Percentiles rank a stretch among this genome's conserved stretches.
These are phyloP conservation scores for Delonix regia DNA, from an alignment of 306 rosid genomes.

Conservation along the genomic window DNA sequence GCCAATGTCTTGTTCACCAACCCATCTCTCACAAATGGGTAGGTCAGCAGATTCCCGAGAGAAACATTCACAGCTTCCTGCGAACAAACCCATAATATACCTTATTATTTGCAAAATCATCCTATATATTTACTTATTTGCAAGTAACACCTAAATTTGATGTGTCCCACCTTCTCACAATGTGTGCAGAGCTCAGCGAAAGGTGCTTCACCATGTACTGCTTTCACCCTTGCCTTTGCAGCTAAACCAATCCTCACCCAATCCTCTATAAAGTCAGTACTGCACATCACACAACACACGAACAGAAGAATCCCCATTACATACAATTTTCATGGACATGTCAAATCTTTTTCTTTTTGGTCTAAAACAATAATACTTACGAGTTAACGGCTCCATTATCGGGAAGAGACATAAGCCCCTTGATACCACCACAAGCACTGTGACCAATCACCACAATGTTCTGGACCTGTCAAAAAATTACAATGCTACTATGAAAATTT, in stretches of 20 bases:
- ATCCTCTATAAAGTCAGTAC: constrained; percentile 82
- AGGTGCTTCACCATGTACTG: constrained; percentile 40
- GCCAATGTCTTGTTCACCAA: constrained; percentile 83
- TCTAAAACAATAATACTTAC: constrained; percentile 44
- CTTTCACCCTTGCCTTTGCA: constrained; percentile 76
- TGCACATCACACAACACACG: constrained; percentile 32
- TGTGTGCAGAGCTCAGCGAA: constrained; percentile 62
- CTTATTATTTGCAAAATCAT: not conserved
- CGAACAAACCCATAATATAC: constrained; percentile 17
- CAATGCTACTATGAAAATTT: not conserved
- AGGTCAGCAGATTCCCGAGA: constrained; percentile 84
- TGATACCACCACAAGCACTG: constrained; percentile 99
- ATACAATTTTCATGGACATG: not conserved
- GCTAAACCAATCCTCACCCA: constrained; percentile 85
- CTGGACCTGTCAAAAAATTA: constrained; percentile 54
- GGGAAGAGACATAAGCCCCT: constrained; percentile 79
- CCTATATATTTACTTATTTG: not conserved
- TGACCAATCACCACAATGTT: constrained; percentile 75
- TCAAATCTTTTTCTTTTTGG: not conserved
- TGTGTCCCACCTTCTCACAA: constrained; percentile 78
- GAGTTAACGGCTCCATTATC: constrained; percentile 59
- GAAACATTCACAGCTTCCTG: constrained; percentile 95
- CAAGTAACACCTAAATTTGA: not conserved
- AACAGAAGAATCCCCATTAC: not conserved
- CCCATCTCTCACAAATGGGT: constrained; percentile 95